These are phyloP conservation scores for Metschnikowia baotianmanensis DNA, from an alignment of 805 yeast species.

Conservation along the genomic window DNA sequence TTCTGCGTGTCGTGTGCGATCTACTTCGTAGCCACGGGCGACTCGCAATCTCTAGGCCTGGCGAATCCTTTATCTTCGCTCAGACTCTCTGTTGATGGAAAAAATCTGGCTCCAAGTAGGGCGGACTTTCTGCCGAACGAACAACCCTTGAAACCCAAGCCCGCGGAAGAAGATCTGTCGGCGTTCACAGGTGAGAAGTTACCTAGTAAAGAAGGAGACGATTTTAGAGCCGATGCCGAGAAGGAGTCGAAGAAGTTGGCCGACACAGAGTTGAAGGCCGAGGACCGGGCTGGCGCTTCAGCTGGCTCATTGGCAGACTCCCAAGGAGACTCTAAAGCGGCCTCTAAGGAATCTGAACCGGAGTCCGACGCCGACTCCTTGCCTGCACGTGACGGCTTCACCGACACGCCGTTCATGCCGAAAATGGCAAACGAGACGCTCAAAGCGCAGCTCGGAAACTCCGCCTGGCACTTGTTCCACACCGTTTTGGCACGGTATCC, in stretches of 20 bases:
- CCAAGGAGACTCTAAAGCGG: too few relatives aligned
- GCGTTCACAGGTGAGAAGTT: not conserved
- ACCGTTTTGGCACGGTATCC: slow-evolving; percentile 92
- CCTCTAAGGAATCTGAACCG: not conserved
- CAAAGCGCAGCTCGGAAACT: slow-evolving; percentile 81
- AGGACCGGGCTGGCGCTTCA: too few relatives aligned
- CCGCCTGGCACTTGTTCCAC: slow-evolving; percentile 89
- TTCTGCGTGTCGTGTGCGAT: slow-evolving; percentile 17
- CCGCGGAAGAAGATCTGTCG: slow-evolving; percentile 3
- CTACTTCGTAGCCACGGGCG: slow-evolving; percentile 20
- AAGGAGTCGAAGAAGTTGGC: too few relatives aligned
- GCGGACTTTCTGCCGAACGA: not conserved
- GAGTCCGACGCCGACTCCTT: not conserved
- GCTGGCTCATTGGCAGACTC: too few relatives aligned
- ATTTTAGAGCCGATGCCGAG: not conserved
- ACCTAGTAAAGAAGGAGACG: not conserved
- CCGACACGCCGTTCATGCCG: slow-evolving; percentile 76
- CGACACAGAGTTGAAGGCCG: too few relatives aligned
- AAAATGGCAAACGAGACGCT: slow-evolving; percentile 84
- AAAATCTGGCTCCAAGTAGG: not conserved
- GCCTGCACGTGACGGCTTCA: slow-evolving; percentile 13
- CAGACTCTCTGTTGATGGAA: not conserved
- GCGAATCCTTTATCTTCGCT: slow-evolving; percentile 4
- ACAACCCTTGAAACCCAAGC: slow-evolving; percentile 1
- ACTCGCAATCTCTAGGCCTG: slow-evolving; percentile 13